Evolutionary conservation across 2,329 filamentous ascomycete species (phyloP).

Genomic region (Epichloe coenophiala): DNA sequence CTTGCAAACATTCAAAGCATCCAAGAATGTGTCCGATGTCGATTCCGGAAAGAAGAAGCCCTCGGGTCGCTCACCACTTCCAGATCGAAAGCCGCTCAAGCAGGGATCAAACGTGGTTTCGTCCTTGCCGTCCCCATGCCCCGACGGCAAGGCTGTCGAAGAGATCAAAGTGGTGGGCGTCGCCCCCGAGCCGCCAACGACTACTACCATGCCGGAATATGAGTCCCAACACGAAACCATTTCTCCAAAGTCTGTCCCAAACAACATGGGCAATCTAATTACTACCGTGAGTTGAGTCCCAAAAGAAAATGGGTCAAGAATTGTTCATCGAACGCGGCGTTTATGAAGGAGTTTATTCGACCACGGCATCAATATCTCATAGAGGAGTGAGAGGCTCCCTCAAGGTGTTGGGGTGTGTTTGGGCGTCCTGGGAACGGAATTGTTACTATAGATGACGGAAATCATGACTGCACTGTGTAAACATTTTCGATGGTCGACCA

Average conservation of each 20-base stretch:
- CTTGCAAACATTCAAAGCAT: slow-evolving; percentile 30
- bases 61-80: slow-evolving; percentile 3
- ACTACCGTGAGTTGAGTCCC: slow-evolving; percentile 13
- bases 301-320: not conserved
- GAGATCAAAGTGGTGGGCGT: slow-evolving; percentile 6
- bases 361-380: not conserved
- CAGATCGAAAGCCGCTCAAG: slow-evolving; percentile 1
- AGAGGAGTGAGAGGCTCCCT: not conserved
- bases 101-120: not conserved
- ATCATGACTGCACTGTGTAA: not conserved
- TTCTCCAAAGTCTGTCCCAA: slow-evolving; percentile 28
- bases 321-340: too few relatives aligned
- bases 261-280: slow-evolving; percentile 26
- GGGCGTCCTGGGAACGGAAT: not conserved
- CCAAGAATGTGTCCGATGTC: slow-evolving; percentile 21
- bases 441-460: not conserved
- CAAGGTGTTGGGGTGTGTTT: not conserved
- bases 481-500: not conserved
- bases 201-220: slow-evolving; percentile 6
- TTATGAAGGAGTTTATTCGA: not conserved
- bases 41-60: slow-evolving; percentile 12
- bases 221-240: slow-evolving; percentile 21
- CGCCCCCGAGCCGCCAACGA: slow-evolving; percentile 7
- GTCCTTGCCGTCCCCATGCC: not conserved
- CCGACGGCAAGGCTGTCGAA: not conserved